Evolutionary conservation across 2,329 filamentous ascomycete genomes (phyloP), one percentile per base, ranked within the genome.

Genomic region (Pseudogymnoascus pannorum): DNA sequence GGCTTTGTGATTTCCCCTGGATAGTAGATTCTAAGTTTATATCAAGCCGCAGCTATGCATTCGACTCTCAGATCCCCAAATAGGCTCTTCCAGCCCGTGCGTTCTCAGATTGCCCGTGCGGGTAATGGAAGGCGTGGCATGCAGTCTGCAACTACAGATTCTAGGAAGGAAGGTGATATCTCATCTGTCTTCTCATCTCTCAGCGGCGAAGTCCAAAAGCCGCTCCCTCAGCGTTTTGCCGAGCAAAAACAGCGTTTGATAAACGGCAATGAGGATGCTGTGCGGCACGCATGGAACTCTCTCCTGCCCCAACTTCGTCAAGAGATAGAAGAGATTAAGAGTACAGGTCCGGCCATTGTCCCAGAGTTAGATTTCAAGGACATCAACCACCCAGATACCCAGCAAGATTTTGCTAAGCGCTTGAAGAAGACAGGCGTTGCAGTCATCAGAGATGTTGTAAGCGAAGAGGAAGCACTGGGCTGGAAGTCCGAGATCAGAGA

Each of bases 401-500:
- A 31, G 5, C 40, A 65, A 6, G 58, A 61, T 5, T 67, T 68
- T 48, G 40, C 64, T 14, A 40, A 36, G 9, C 64, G 67, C 16
- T 36, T 67, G 4, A 66, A 63, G 42, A 68, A 66, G 33, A 62
- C 67, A 24, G 69, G 69, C 2, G 68, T 65, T n/a, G 68, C 67
- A 0, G 83, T 92, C 1, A 77, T 92, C 20, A 79, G 82, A 44
- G 84, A 84, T 11, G 88, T 91, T 3, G 73, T 92, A 12, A 81
- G 85, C 0, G 80, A 84, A 66, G 72, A 75, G 1, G 82, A 87
- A 70, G 88, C 87, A 0, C 74, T 87, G 57, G 77, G 75, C 1
- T 88, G 85, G 67, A 92, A 92, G 73, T 76, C 77, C 7, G 79
- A 86, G 63, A 75, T 87, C 5, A 81, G 85, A 64, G 81, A 83